These are phyloP conservation scores for Dryas integrifolia DNA, from an alignment of 331 rosid genomes.

Conservation along the genomic window DNA sequence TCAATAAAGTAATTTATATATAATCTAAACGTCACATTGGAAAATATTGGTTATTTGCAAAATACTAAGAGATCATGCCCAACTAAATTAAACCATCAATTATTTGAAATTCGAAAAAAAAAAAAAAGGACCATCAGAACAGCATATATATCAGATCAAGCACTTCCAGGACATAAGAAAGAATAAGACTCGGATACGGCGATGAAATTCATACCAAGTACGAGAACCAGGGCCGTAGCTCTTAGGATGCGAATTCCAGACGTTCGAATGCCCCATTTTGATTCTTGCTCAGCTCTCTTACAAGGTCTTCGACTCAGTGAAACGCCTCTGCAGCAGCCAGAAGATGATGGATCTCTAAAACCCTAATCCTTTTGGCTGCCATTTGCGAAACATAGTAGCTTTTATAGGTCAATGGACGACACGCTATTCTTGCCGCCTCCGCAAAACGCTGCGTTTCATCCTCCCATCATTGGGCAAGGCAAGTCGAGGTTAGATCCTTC, in stretches of 20 bases:
- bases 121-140: too few species aligned
- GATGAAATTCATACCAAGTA: slow-evolving; percentile 28
- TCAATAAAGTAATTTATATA: not conserved
- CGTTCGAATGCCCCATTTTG: slow-evolving; percentile 47
- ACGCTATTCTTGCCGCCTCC: not conserved
- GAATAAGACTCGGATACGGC: not conserved
- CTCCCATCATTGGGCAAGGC: not conserved
- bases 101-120: too few species aligned
- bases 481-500: not conserved
- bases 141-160: not conserved
- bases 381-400: not conserved
- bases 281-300: not conserved
- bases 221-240: slow-evolving; percentile 57
- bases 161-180: not conserved
- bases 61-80: not conserved
- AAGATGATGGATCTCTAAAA: not conserved
- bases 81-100: too few species aligned
- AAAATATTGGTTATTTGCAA: not conserved
- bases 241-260: slow-evolving; percentile 53
- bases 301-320: slow-evolving; percentile 2
- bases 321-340: not conserved
- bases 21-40: not conserved
- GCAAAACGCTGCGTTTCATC: not conserved
- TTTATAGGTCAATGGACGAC: not conserved
- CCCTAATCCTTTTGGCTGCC: not conserved